Evolutionary conservation across 2,329 filamentous ascomycete genomes (phyloP), one percentile per base, ranked within the genome.

Genomic region (Xylariaceae sp.): DNA sequence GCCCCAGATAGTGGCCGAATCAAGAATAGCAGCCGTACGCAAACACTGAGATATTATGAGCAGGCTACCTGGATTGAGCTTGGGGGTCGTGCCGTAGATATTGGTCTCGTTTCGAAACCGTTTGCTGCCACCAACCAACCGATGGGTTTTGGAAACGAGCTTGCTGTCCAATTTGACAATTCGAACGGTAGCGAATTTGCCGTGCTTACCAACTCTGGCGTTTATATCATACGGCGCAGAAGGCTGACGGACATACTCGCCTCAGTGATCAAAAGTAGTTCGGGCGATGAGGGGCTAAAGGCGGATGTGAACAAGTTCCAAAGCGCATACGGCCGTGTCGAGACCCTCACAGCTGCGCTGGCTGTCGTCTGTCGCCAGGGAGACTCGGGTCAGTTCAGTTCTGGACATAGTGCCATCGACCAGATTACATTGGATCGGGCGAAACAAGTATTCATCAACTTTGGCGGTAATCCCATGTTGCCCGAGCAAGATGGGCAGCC

Each of bases 361-460:
- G 94, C 94, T 8, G 94, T 99, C 32, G 91, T 94, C 39, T 99
- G 94, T 70, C 91, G 92, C 3, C 91, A 97, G 68, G 92, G 91
- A 7, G 86, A 87, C 30, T 92, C 96, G 65, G 70, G 79, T 2
- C 73, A 78, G 29, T 81, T 89, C 26, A 87, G 87, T 0, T 88
- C 90, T 54, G 81, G 84, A 43, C 83, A 91, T 43, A 73, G 86
- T 7, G 85, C 88, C 29, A 87, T 86, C 35, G 94, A 97, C 65
- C 88, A 91, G 9, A 83, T 90, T 37, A 90, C 95, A 1, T 79
- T 95, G 46, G 91, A 96, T 62, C 83, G 86, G 57, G 94, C 92
- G 3, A 84, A 90, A 55, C 86, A 88, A 59, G 87, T 88, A 1
- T 97, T 96, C 70, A 91, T 97, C 54, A 91, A 95, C 62, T 91